Evolutionary conservation across 2,329 filamentous ascomycete genomes (phyloP).

Genomic region (Erysiphe pulchra): DNA sequence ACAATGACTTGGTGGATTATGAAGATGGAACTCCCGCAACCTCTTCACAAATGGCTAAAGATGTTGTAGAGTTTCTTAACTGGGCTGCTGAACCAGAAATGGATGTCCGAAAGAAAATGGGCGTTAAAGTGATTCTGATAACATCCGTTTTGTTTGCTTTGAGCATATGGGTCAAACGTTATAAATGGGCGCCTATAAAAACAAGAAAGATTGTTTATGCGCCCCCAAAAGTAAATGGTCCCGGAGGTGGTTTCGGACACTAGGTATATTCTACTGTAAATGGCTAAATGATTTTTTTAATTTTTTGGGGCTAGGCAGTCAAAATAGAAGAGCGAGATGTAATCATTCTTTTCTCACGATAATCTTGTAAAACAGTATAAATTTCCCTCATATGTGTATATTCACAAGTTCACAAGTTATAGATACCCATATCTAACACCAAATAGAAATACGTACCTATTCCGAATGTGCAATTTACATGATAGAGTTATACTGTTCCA

Average conservation of each 20-base stretch:
- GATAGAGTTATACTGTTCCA: too few relatives aligned
- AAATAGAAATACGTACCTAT: too few relatives aligned
- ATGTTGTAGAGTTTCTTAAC: conserved; percentile 96
- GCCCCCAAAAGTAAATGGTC: conserved; percentile 27
- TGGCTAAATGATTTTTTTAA: neutral
- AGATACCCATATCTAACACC: too few relatives aligned
- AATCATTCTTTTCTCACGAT: neutral
- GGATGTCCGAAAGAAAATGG: conserved; percentile 99
- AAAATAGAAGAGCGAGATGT: neutral
- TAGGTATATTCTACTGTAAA: neutral
- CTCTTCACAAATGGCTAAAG: conserved; percentile 98
- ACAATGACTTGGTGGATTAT: conserved; percentile 93
- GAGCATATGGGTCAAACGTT: conserved; percentile 95
- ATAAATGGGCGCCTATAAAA: conserved; percentile 97
- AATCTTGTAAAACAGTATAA: neutral
- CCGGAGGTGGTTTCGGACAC: neutral
- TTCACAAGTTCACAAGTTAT: too few relatives aligned
- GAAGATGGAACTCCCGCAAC: conserved; percentile 87
- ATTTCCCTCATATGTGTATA: neutral
- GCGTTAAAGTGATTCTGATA: conserved; percentile 79
- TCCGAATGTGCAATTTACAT: too few relatives aligned
- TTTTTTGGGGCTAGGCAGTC: neutral
- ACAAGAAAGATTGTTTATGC: conserved; percentile 79
- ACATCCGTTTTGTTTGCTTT: conserved; percentile 56
- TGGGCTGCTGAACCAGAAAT: conserved; percentile 98